A percentile compares a stretch with the other conserved stretches of the same genome.
Conservation (phyloP, 2,329 filamentous ascomycete genomes). For the Cytospora paraplurivora region DNA sequence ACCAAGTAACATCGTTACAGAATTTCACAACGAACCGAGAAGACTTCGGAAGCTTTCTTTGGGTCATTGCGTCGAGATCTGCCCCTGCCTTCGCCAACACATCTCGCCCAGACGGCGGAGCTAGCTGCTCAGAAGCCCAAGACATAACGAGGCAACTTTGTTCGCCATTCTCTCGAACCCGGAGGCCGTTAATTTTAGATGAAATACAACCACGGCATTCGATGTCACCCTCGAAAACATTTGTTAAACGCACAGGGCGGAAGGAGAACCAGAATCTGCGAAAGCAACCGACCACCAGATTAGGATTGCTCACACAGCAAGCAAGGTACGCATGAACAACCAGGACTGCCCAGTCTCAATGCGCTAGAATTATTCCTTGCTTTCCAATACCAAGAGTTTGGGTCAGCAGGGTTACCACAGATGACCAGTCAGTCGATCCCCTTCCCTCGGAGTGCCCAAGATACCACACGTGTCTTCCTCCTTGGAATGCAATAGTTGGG, state of each 20-base stretch:
- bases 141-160: neutral
- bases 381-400: neutral
- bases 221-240: neutral
- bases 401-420: neutral
- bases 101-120: neutral
- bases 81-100: neutral
- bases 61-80: too few relatives aligned
- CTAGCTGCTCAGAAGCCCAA: neutral
- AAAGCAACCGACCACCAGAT: conserved; percentile 8
- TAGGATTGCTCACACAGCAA: neutral
- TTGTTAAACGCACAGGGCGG: conserved; percentile 8
- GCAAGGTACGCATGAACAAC: neutral
- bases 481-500: conserved; percentile 1
- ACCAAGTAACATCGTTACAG: too few relatives aligned
- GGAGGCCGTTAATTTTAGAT: neutral
- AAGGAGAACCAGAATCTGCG: neutral
- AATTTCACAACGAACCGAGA: too few relatives aligned
- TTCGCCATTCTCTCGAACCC: conserved; percentile 5
- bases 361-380: neutral
- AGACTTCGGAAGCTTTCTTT: too few relatives aligned
- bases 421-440: neutral
- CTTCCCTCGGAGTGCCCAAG: neutral
- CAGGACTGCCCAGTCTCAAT: neutral
- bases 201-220: neutral
- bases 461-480: conserved; percentile 1